Base-by-base conservation (phyloP, 2,329 filamentous ascomycete species). In the Fusarium longipes region DNA sequence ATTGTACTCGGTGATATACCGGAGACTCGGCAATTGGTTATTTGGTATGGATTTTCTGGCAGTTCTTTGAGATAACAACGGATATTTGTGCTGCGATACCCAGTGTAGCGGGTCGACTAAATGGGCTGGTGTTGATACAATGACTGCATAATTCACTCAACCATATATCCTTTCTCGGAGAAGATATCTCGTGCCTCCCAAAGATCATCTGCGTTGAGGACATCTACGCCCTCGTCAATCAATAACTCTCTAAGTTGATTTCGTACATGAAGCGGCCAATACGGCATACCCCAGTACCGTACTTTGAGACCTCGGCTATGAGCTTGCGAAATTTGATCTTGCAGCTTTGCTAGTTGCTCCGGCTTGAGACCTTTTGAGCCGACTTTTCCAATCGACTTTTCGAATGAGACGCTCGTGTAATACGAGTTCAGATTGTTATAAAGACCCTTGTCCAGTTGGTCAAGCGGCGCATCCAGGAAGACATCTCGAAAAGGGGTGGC, bases 381-480 rank as follows among this genome's bases (percentile, higher is more conserved):
- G 74, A 81, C 80, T 75, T 82, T 43, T 3, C 88, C 90, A 15
- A 92, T 80, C 1, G 83, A 75, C 5, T 76, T 72, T 18, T 76
- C 77, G 72, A 92, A 89, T 17, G 85, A 83, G 5, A 84, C 82
- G 45, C 86, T 89, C 18, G 89, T 87, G 75, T 91, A 92, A 77
- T 87, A 89, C 5, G 87, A 90, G 74, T 91, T 92, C 18, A 78
- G 77, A 2, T 71, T 57, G 70, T 82, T 81, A 77, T 84, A 90
- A 0, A 36, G 35, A 12, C 70, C 71, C 10, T 65, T 59, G 2
- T 74, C 62, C 5, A 83, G 72, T 73, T 78, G 72, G 55, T 81
- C 76, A 1, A 91, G 80, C 0, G 89, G 89, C 1, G 89, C 89
- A 68, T 92, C 90, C 72, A 88, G 89, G 76, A 91, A 91, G 54